Percentiles rank a stretch among this genome's conserved stretches.
phyloP scores from a whole-genome alignment of 495 filamentous ascomycete species.

The Aspergillus coremiiformis region DNA sequence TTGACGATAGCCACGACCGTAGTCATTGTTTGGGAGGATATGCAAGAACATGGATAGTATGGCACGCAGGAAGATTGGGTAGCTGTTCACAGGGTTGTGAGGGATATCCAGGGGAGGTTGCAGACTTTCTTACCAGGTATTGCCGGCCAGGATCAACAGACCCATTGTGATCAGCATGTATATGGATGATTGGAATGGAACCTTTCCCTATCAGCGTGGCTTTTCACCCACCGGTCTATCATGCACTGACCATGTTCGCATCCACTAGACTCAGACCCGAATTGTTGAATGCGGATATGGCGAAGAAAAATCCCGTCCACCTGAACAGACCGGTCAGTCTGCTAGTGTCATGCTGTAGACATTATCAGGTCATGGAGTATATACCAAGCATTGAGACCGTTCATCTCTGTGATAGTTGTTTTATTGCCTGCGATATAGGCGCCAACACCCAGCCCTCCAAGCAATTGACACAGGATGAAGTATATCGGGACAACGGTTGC shows the following conservation, averaged over 20 bases:
- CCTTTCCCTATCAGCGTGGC: background rate
- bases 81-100: background rate
- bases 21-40: background rate
- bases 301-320: background rate
- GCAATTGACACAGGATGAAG: background rate
- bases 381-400: background rate
- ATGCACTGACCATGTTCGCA: background rate
- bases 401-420: background rate
- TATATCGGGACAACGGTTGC: background rate
- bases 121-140: background rate
- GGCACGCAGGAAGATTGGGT: background rate
- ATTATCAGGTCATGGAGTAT: background rate
- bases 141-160: background rate
- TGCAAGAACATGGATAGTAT: background rate
- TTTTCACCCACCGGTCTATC: background rate
- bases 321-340: background rate
- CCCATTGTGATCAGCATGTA: background rate
- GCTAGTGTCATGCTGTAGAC: background rate
- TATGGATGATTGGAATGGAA: background rate
- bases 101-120: background rate
- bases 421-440: background rate
- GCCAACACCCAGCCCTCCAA: background rate
- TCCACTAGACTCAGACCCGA: background rate
- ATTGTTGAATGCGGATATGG: background rate
- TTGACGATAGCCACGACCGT: background rate